Evolutionary conservation across 2,329 filamentous ascomycete genomes (phyloP).

Genomic region (Fragosphaeria purpurea): DNA sequence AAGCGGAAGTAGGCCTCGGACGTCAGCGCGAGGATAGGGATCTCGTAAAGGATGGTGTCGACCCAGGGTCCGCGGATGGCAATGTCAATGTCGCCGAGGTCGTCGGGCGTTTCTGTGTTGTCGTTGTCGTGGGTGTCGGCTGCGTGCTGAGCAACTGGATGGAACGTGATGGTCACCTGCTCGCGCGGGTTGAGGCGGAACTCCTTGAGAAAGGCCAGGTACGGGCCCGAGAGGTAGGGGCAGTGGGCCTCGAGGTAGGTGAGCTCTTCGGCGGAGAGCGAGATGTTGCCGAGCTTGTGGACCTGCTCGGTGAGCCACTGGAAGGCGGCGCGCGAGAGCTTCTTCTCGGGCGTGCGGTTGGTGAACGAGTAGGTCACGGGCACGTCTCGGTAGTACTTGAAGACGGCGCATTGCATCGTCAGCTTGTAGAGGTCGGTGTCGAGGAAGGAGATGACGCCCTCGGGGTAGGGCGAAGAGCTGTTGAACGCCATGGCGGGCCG

Average conservation of each 20-base stretch:
- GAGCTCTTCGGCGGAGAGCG: constrained; percentile 68
- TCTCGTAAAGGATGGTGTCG: constrained; percentile 96
- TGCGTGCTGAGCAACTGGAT: constrained; percentile 42
- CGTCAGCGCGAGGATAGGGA: constrained; percentile 80
- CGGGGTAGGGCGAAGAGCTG: constrained; percentile 55
- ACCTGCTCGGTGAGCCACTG: constrained; percentile 80
- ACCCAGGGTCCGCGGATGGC: constrained; percentile 76
- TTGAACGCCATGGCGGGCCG: constrained; percentile 50
- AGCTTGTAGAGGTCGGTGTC: constrained; percentile 88
- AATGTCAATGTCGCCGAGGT: constrained; percentile 66
- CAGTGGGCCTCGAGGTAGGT: constrained; percentile 69
- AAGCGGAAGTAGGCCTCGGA: constrained; percentile 98
- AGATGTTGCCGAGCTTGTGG: constrained; percentile 71
- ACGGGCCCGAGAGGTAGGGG: constrained; percentile 66
- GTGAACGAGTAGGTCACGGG: constrained; percentile 89
- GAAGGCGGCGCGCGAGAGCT: constrained; percentile 73
- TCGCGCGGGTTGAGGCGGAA: constrained; percentile 75
- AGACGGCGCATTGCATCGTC: constrained; percentile 96
- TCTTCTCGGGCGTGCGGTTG: constrained; percentile 90
- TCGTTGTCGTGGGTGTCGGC: constrained; percentile 53
- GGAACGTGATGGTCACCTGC: constrained; percentile 66
- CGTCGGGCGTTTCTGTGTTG: constrained; percentile 30
- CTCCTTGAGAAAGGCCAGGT: constrained; percentile 69
- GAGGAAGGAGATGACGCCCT: constrained; percentile 72
- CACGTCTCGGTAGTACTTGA: constrained; percentile 78